These are phyloP conservation scores for Penicillium sclerotiorum DNA, from an alignment of 2,329 filamentous ascomycete genomes.

Conservation along the genomic window DNA sequence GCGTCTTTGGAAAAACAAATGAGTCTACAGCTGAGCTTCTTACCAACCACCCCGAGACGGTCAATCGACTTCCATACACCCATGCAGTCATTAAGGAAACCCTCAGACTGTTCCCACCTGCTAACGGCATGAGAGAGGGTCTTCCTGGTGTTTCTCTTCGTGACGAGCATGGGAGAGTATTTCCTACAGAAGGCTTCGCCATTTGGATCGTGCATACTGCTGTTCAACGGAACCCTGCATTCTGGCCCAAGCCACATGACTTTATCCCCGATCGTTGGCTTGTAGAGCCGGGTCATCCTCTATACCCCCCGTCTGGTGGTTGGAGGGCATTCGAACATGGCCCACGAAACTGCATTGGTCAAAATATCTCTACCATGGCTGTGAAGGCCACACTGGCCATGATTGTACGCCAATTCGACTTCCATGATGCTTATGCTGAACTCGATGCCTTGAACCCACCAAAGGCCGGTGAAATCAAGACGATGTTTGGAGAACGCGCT, in stretches of 20 bases:
- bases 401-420: neutral
- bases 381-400: neutral
- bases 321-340: neutral
- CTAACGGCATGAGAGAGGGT: neutral
- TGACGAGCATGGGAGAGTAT: neutral
- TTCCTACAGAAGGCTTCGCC: neutral
- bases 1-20: neutral
- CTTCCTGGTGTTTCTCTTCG: neutral
- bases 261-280: conserved; percentile 1
- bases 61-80: neutral
- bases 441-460: neutral
- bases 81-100: neutral
- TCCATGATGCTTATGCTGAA: conserved; percentile 1
- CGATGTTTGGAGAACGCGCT: conserved; percentile 1
- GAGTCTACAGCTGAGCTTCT: neutral
- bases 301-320: neutral
- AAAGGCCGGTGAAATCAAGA: neutral
- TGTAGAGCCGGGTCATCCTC: neutral
- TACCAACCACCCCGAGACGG: neutral
- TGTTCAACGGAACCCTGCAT: neutral
- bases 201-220: neutral
- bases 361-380: neutral
- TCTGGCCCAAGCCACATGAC: neutral
- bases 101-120: neutral
- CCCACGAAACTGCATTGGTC: neutral